These are phyloP conservation scores for Sordariomycetes sp. DNA, from an alignment of 2,329 filamentous ascomycete genomes.

Conservation along the genomic window DNA sequence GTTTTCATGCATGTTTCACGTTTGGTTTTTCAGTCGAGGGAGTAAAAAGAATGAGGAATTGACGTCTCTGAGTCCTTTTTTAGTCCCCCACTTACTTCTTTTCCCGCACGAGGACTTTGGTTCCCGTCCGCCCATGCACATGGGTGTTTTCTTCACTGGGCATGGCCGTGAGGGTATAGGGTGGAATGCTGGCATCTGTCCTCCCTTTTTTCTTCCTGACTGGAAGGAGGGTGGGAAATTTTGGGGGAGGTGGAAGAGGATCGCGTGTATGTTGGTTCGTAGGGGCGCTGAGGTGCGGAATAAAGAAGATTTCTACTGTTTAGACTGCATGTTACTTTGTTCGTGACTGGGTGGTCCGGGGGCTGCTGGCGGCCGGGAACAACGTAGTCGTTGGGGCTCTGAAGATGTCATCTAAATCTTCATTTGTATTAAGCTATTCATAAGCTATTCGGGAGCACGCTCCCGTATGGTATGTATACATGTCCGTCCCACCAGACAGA, in stretches of 20 bases:
- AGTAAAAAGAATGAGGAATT: background rate
- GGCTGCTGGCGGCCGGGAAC: background rate
- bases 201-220: background rate
- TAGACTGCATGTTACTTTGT: background rate
- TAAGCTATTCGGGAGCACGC: background rate
- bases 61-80: conserved; percentile 1
- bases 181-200: background rate
- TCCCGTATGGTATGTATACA: background rate
- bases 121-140: background rate
- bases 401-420: background rate
- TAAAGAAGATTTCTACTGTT: background rate
- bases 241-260: background rate
- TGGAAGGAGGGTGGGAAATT: background rate
- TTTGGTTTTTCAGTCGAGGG: background rate
- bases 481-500: background rate
- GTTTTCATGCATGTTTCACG: background rate
- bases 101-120: conserved; percentile 6
- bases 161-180: background rate
- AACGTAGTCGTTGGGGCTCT: background rate
- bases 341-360: background rate
- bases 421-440: background rate
- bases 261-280: background rate
- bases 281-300: background rate
- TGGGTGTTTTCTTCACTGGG: background rate
- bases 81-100: conserved; percentile 13